These are phyloP conservation scores for Alternaria sp. DNA, from an alignment of 2,329 filamentous ascomycete species.

Conservation along the genomic window DNA sequence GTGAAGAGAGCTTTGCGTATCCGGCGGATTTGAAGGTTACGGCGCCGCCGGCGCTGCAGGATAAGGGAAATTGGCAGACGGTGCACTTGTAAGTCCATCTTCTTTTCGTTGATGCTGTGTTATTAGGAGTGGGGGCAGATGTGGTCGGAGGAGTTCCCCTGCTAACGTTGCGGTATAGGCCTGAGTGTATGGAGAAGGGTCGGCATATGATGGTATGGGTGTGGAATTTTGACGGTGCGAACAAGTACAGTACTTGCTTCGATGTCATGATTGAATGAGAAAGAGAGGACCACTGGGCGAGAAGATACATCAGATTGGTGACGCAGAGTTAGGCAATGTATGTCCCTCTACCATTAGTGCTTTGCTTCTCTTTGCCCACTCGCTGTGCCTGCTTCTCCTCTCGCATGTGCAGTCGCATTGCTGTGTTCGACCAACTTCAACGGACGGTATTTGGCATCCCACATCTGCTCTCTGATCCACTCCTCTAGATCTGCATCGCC, in stretches of 20 bases:
- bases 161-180: slow-evolving; percentile 16
- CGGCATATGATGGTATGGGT: slow-evolving; percentile 41
- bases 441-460: slow-evolving; percentile 72
- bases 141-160: background rate
- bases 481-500: slow-evolving; percentile 64
- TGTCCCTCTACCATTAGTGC: background rate
- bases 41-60: slow-evolving; percentile 25
- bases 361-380: slow-evolving; percentile 32
- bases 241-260: slow-evolving; percentile 34
- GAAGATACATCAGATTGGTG: background rate
- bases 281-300: background rate
- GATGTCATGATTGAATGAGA: slow-evolving; percentile 28
- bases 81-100: slow-evolving; percentile 19
- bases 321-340: background rate
- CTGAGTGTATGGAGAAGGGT: slow-evolving; percentile 30
- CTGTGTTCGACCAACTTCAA: slow-evolving; percentile 63
- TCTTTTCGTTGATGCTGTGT: background rate
- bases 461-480: slow-evolving; percentile 83
- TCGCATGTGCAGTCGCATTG: slow-evolving; percentile 64
- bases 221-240: slow-evolving; percentile 24
- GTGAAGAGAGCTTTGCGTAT: slow-evolving; percentile 29
- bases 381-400: slow-evolving; percentile 60
- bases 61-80: slow-evolving; percentile 38
- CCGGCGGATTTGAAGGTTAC: slow-evolving; percentile 24
- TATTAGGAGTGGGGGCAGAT: background rate